Evolutionary conservation across 345 rosid species (phyloP).

Genomic region (Eucalyptus urophylla): DNA sequence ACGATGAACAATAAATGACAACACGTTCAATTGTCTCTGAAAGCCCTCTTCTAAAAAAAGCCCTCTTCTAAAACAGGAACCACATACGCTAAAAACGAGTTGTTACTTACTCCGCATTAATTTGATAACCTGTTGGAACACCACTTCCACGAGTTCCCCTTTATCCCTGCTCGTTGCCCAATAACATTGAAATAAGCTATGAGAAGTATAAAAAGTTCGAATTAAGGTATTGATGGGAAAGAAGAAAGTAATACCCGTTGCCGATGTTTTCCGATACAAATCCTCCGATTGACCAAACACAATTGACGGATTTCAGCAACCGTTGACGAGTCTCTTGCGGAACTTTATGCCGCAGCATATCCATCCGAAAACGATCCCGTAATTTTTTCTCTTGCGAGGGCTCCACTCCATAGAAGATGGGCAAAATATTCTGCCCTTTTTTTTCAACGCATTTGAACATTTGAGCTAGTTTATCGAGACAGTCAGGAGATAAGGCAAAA

Average conservation of each 20-base stretch:
- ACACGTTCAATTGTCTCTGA: background rate
- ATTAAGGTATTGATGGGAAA: background rate
- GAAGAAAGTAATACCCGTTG: background rate
- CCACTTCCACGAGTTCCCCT: background rate
- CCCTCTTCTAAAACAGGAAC: background rate
- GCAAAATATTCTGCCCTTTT: no score
- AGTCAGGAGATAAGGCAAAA: background rate
- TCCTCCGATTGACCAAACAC: background rate
- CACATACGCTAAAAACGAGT: background rate
- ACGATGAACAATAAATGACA: background rate
- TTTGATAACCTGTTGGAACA: background rate
- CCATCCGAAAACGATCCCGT: no score
- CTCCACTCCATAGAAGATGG: background rate
- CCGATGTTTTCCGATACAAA: background rate
- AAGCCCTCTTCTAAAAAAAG: background rate
- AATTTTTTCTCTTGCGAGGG: background rate
- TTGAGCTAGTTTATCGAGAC: background rate
- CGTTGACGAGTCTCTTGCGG: background rate
- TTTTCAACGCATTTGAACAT: background rate
- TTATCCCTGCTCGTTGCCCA: background rate
- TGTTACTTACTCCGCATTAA: background rate
- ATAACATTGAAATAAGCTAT: background rate
- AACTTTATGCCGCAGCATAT: no score
- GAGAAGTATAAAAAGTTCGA: background rate
- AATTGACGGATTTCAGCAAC: fast-evolving